These are phyloP conservation scores for Auricularia heimuer DNA, from an alignment of 768 basidiomycete genomes.

Conservation along the genomic window DNA sequence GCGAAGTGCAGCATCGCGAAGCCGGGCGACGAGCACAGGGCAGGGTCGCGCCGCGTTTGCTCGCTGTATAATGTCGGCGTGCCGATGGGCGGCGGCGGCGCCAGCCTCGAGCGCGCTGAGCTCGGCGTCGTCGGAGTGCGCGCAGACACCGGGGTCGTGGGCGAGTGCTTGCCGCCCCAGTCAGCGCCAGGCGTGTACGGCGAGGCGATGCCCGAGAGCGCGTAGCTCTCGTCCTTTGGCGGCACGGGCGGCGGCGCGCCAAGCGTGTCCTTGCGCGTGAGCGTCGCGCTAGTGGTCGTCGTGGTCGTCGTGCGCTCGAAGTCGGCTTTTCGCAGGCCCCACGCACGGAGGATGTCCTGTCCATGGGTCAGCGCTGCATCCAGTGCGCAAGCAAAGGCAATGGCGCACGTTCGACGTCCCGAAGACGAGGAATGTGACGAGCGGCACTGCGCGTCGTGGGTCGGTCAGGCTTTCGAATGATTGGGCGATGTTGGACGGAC, in stretches of 20 bases:
- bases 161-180: background rate
- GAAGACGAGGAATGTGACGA: slow-evolving; percentile 1
- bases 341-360: background rate
- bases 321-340: background rate
- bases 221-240: background rate
- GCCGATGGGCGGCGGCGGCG: background rate
- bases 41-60: background rate
- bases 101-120: background rate
- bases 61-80: background rate
- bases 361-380: background rate
- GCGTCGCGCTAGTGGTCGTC: background rate
- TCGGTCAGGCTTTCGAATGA: too few species aligned
- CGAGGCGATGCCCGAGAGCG: background rate
- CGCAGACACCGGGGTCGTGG: background rate
- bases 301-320: background rate
- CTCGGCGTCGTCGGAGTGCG: background rate
- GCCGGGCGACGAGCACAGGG: background rate
- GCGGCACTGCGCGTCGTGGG: background rate
- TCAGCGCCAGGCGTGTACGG: background rate
- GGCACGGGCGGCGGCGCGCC: background rate
- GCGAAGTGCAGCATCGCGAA: too few species aligned
- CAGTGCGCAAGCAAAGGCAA: too few species aligned
- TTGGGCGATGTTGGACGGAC: background rate
- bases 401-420: background rate
- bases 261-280: background rate